Evolutionary conservation across 1,139 yeast genomes (phyloP).

Genomic region (Diutina siamensis): DNA sequence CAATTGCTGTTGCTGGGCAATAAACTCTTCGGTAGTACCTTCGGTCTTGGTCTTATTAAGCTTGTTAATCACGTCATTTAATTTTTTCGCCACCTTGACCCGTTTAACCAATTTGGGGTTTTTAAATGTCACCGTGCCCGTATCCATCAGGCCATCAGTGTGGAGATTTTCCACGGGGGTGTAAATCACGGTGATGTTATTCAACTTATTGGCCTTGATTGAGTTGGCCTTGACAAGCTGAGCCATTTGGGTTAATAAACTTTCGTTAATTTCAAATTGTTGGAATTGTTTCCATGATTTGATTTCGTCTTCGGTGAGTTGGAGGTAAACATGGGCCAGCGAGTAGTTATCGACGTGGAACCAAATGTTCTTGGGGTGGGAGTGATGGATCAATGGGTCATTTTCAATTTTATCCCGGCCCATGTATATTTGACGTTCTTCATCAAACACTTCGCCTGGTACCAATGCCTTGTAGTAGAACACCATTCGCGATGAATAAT

Average conservation of each 20-base stretch:
- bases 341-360: constrained; percentile 75
- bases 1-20: constrained; percentile 31
- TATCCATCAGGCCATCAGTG: constrained; percentile 66
- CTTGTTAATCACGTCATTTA: constrained; percentile 53
- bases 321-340: constrained; percentile 72
- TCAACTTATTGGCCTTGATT: constrained; percentile 64
- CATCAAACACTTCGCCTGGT: neutral
- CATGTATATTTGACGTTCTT: constrained; percentile 36
- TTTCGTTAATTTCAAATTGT: constrained; percentile 34
- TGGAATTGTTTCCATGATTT: constrained; percentile 19
- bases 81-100: constrained; percentile 43
- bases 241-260: constrained; percentile 48
- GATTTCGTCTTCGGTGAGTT: constrained; percentile 37
- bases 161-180: constrained; percentile 70
- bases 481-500: too few species aligned
- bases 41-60: constrained; percentile 53
- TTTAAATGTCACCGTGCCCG: constrained; percentile 73
- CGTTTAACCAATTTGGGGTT: constrained; percentile 44
- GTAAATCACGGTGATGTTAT: constrained; percentile 57
- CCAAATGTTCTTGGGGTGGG: constrained; percentile 66
- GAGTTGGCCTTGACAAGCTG: constrained; percentile 76
- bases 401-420: constrained; percentile 73
- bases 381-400: constrained; percentile 60
- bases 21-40: constrained; percentile 35
- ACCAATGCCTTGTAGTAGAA: neutral